Evolutionary conservation across 1,284 basidiomycete species (phyloP).

Genomic region (Ustilago shanxiensis): DNA sequence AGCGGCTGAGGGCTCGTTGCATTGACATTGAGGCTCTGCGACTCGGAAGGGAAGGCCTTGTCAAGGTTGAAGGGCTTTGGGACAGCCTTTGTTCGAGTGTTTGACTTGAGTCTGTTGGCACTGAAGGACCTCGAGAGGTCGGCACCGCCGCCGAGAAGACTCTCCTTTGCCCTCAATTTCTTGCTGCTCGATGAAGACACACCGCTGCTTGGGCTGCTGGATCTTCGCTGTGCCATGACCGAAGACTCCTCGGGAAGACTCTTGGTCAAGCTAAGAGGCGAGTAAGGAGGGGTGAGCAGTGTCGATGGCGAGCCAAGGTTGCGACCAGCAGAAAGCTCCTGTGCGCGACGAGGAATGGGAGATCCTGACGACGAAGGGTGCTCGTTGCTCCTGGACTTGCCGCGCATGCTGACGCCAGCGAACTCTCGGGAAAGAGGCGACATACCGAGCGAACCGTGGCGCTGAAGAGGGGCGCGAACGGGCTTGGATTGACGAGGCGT

Average conservation of each 20-base stretch:
- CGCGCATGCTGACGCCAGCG: constrained; percentile 54
- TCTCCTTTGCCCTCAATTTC: constrained; percentile 47
- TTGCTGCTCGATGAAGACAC: constrained; percentile 45
- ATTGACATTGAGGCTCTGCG: constrained; percentile 18
- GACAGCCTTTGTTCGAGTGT: constrained; percentile 39
- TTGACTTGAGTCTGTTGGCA: constrained; percentile 48
- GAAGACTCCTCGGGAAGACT: constrained; percentile 40
- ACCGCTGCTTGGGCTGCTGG: constrained; percentile 52
- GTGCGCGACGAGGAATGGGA: constrained; percentile 34
- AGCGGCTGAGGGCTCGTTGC: constrained; percentile 34
- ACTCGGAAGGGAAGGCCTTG: constrained; percentile 36
- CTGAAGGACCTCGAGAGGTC: constrained; percentile 53
- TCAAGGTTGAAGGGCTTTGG: constrained; percentile 53
- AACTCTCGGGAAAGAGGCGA: constrained; percentile 58
- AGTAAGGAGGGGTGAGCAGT: constrained; percentile 57
- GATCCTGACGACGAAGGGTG: constrained; percentile 32
- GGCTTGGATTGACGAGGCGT: constrained; percentile 34
- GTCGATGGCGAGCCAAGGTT: constrained; percentile 41
- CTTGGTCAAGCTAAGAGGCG: constrained; percentile 43
- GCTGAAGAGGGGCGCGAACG: constrained; percentile 40
- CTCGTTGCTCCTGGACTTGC: constrained; percentile 52
- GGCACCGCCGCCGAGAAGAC: constrained; percentile 42
- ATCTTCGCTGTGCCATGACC: constrained; percentile 25
- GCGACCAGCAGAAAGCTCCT: constrained; percentile 28
- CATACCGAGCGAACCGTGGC: constrained; percentile 56